Percentiles rank a stretch among this genome's conserved stretches.
These are phyloP conservation scores for Psidium guajava DNA, from an alignment of 345 rosid genomes.

Conservation along the genomic window DNA sequence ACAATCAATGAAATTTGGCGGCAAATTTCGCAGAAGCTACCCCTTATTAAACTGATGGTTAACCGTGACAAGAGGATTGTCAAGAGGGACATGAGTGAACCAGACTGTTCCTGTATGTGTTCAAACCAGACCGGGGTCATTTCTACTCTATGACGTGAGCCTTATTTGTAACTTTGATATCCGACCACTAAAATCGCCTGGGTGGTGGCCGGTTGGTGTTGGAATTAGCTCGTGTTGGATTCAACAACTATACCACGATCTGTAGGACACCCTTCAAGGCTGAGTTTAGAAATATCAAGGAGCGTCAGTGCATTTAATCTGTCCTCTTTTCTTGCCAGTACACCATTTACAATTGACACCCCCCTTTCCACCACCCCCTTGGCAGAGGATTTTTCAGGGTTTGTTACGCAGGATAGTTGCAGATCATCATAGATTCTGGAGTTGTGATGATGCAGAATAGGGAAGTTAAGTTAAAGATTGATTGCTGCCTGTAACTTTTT, in stretches of 20 bases:
- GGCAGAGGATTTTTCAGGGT: background rate
- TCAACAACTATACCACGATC: background rate
- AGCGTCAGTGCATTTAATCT: background rate
- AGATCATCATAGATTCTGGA: background rate
- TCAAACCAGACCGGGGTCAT: constrained; percentile 51
- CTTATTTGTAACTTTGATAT: background rate
- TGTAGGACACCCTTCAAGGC: background rate
- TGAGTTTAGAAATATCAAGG: background rate
- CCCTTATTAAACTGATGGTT: constrained; percentile 70
- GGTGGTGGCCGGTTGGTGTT: background rate
- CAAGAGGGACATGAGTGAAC: constrained; percentile 33
- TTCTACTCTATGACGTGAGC: constrained; percentile 21
- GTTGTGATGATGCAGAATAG: background rate
- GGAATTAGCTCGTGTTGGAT: background rate
- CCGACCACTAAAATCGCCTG: background rate
- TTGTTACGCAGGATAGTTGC: background rate
- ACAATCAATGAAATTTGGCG: constrained; percentile 90
- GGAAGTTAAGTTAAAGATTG: background rate
- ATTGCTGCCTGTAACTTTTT: background rate
- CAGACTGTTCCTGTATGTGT: constrained; percentile 73
- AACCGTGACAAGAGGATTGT: constrained; percentile 79
- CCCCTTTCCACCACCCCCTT: background rate
- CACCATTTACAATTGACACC: background rate
- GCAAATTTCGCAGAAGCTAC: constrained; percentile 70
- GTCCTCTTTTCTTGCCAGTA: background rate